These are phyloP conservation scores for Carpinus fangiana DNA, from an alignment of 306 rosid species.

Conservation along the genomic window DNA sequence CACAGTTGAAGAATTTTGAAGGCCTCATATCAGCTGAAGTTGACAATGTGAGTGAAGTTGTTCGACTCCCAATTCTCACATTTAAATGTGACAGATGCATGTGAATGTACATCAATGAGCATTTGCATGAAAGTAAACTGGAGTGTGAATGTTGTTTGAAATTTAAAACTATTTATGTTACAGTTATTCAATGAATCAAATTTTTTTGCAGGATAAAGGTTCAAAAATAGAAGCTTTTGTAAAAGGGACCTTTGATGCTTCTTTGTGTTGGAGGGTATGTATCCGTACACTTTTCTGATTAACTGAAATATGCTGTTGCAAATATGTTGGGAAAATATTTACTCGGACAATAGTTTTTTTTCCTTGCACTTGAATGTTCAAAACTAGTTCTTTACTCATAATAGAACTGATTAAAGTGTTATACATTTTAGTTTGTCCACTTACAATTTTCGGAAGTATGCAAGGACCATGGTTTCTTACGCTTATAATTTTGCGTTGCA, in stretches of 20 bases:
- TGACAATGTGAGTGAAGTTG: conserved; percentile 41
- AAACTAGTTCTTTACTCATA: too few species aligned
- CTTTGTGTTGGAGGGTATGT: conserved; percentile 62
- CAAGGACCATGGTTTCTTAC: background rate
- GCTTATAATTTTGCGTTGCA: background rate
- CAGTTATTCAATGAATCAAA: too few species aligned
- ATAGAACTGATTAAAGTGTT: too few species aligned
- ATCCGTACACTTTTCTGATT: background rate
- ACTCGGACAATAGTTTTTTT: background rate
- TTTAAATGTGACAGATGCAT: background rate
- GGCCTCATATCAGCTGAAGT: conserved; percentile 46
- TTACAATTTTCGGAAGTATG: background rate
- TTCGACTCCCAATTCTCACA: background rate
- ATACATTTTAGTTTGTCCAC: too few species aligned
- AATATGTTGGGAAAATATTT: background rate
- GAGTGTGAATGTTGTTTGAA: too few species aligned
- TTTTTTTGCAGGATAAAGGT: conserved; percentile 46
- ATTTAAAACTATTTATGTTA: too few species aligned
- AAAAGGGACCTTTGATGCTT: conserved; percentile 38
- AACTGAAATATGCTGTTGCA: background rate
- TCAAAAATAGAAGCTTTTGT: conserved; percentile 42
- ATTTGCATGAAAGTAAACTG: too few species aligned
- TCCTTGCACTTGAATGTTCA: background rate
- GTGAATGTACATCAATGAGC: background rate
- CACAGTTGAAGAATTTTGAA: conserved; percentile 53